Conservation (phyloP, 768 basidiomycete genomes). For the Hemileccinum impolitum region DNA sequence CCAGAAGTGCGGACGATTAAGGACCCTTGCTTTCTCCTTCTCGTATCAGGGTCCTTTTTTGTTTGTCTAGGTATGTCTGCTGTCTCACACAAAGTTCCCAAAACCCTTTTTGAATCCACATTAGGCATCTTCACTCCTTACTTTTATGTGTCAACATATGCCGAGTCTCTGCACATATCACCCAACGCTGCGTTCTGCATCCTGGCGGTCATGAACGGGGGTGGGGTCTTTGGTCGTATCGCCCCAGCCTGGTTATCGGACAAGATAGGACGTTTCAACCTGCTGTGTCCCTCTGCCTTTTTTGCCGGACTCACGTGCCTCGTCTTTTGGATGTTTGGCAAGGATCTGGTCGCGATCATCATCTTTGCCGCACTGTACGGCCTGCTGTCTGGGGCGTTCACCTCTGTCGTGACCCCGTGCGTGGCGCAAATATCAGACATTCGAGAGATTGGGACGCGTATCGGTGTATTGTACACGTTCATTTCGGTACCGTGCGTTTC, state of each 20-base stretch:
- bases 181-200: slow-evolving; percentile 47
- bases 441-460: slow-evolving; percentile 55
- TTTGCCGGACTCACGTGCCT: slow-evolving; percentile 59
- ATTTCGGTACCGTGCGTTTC: slow-evolving; percentile 63
- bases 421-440: slow-evolving; percentile 63
- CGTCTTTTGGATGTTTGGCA: slow-evolving; percentile 52
- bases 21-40: slow-evolving; percentile 51
- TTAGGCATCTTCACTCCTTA: slow-evolving; percentile 69
- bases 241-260: slow-evolving; percentile 65
- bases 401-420: slow-evolving; percentile 64
- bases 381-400: slow-evolving; percentile 65
- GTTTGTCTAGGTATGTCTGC: slow-evolving; percentile 54
- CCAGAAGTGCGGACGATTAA: slow-evolving; percentile 33
- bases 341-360: slow-evolving; percentile 39
- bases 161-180: slow-evolving; percentile 39
- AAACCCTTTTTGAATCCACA: not conserved
- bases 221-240: slow-evolving; percentile 61
- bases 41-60: slow-evolving; percentile 52
- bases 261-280: slow-evolving; percentile 61
- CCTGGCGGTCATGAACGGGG: slow-evolving; percentile 67
- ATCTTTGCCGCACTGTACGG: slow-evolving; percentile 58
- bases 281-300: slow-evolving; percentile 60
- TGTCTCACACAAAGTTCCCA: not conserved
- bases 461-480: slow-evolving; percentile 62
- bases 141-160: slow-evolving; percentile 65